These are phyloP conservation scores for Phytopythium kandeliae DNA, from an alignment of 352 stramenopile genomes.

Conservation along the genomic window DNA sequence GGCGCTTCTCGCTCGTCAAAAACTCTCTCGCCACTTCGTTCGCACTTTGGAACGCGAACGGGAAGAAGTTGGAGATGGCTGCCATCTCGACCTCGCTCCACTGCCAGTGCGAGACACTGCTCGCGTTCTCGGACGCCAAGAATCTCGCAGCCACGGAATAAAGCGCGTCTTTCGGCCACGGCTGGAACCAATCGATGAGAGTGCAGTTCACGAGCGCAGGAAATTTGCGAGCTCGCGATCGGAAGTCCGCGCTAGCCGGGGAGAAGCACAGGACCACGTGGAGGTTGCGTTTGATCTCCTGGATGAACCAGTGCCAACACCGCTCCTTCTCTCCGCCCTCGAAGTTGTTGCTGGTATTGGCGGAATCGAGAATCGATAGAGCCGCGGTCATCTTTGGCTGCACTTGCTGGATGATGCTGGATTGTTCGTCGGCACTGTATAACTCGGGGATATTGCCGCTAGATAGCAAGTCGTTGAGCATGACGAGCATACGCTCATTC, in stretches of 20 bases:
- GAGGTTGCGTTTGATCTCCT: slow-evolving; percentile 89
- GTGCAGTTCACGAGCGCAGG: slow-evolving; percentile 93
- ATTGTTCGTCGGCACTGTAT: slow-evolving; percentile 89
- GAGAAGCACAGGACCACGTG: slow-evolving; percentile 95
- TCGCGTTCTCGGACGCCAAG: slow-evolving; percentile 32
- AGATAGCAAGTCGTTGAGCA: slow-evolving; percentile 92
- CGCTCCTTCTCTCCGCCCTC: slow-evolving; percentile 82
- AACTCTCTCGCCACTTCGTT: slow-evolving; percentile 86
- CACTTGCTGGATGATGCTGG: slow-evolving; percentile 87
- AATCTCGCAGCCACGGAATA: slow-evolving; percentile 87
- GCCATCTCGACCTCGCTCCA: slow-evolving; percentile 9
- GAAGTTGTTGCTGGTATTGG: neutral
- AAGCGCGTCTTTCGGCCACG: slow-evolving; percentile 90
- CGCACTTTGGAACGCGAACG: slow-evolving; percentile 90
- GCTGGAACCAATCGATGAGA: slow-evolving; percentile 92
- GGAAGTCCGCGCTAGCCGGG: slow-evolving; percentile 87
- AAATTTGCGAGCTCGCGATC: slow-evolving; percentile 88
- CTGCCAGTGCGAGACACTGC: slow-evolving; percentile 1
- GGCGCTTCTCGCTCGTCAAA: slow-evolving; percentile 62
- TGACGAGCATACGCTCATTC: slow-evolving; percentile 94
- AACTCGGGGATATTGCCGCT: slow-evolving; percentile 91
- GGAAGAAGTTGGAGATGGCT: slow-evolving; percentile 90
- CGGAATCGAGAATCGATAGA: slow-evolving; percentile 11
- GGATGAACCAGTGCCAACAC: slow-evolving; percentile 91
- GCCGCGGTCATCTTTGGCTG: slow-evolving; percentile 78